phyloP scores from a whole-genome alignment of 352 stramenopile genomes.

The Globisporangium acanthophoron region DNA sequence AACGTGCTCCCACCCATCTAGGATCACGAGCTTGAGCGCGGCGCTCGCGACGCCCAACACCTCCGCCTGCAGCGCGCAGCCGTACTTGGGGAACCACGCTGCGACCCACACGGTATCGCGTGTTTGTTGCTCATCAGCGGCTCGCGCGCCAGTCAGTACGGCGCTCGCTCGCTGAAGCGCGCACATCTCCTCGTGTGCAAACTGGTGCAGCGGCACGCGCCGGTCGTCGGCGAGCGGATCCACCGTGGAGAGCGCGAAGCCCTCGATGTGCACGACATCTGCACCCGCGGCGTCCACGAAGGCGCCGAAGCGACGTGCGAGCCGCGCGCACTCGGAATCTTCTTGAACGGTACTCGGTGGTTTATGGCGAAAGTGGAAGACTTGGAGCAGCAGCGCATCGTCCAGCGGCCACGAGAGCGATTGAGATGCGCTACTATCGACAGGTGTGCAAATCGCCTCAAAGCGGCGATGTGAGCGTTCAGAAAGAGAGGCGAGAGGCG shows the following conservation, averaged over 20 bases:
- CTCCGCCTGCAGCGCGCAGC: constrained; percentile 31
- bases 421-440: background rate
- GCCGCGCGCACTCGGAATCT: constrained; percentile 13
- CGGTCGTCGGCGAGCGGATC: constrained; percentile 18
- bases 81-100: constrained; percentile 45
- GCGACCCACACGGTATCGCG: constrained; percentile 25
- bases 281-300: constrained; percentile 18
- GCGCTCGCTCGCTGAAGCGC: constrained; percentile 11
- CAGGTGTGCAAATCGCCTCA: background rate
- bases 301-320: constrained; percentile 15
- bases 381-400: constrained; percentile 18
- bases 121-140: background rate
- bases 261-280: constrained; percentile 5
- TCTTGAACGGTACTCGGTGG: constrained; percentile 25
- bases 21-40: constrained; percentile 29
- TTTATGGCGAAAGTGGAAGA: constrained; percentile 47
- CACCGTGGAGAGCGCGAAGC: constrained; percentile 10
- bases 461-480: background rate
- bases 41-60: constrained; percentile 15
- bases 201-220: constrained; percentile 14
- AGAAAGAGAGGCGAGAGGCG: too few species aligned
- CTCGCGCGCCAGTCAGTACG: constrained; percentile 9
- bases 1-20: constrained; percentile 33
- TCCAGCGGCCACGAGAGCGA: background rate
- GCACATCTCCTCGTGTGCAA: constrained; percentile 24